Base-by-base conservation (phyloP, 192 early-diverging fungal genomes). In the Backusella psychrophila region DNA sequence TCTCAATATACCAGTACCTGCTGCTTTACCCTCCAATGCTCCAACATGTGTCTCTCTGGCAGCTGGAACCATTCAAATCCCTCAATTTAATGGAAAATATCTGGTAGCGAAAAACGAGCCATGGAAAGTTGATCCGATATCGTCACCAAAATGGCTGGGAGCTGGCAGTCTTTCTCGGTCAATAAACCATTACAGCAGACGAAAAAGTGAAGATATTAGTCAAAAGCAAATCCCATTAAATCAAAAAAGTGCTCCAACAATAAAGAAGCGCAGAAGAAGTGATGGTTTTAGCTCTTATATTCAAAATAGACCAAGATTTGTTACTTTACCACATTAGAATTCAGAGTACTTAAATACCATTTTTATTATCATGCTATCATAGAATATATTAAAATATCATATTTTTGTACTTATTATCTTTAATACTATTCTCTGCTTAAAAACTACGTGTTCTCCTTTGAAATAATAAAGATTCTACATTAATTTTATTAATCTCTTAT, bases 31-130 rank as follows among this genome's bases (percentile, higher is more conserved):
- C 19, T 7, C 33, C 19, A 36, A 8, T 36, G 17, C 66, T 36
- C 33, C 35, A 3, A 39, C 31, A 21, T 34, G 35, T n/a, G 66
- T 68, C 6, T 36, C 66, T 36, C 6, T 68, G 8, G 66, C 34
- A 39, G 66, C 66, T 38, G 66, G 66, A 6, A 68, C 66, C 17
- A 36, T 68, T n/a, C 19, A 68, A 68, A 68, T 68, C n/a, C 66
- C 66, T 68, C 52, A 9, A 8, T 23, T 9, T 53, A 53, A n/a
- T n/a, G 52, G 21, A 19, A 17, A 53, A 21, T 53, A 53, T 21
- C 6, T n/a, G 52, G 8, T 23, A 21, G 7, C 0, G 1, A 53
- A 53, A 53, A 17, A 53, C 21, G 52, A 21, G 5, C 19, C n/a
- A 21, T 8, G 52, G n/a, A 53, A 9, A 53, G 8, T 44, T 5